These are phyloP conservation scores for Melaleuca alternifolia DNA, from an alignment of 345 rosid species.

Conservation along the genomic window DNA sequence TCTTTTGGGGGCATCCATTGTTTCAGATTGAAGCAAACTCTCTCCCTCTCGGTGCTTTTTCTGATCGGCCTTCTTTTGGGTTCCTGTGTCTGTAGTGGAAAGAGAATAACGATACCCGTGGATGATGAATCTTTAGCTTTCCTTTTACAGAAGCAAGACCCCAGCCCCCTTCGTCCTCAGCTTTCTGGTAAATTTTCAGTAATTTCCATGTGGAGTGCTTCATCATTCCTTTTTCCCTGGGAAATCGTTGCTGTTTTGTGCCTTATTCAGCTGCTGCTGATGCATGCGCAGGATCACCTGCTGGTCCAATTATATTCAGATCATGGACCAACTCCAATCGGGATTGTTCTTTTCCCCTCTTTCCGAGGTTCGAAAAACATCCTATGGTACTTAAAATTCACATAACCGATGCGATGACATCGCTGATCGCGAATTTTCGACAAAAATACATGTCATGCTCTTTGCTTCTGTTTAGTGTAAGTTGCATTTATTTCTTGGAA, in stretches of 20 bases:
- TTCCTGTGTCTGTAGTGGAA: slow-evolving; percentile 23
- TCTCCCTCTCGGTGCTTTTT: not conserved
- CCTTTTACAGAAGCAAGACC: slow-evolving; percentile 41
- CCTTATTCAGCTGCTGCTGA: not conserved
- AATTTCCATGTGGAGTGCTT: not conserved
- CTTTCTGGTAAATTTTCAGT: not conserved
- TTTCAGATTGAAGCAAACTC: slow-evolving; percentile 70
- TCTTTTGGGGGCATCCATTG: slow-evolving; percentile 63
- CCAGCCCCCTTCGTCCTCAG: not conserved
- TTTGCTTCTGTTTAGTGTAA: not conserved
- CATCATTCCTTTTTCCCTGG: not conserved
- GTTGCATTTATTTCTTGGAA: not conserved
- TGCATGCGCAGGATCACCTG: not conserved
- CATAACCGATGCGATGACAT: not conserved
- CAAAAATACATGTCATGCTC: not conserved
- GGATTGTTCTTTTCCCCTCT: not conserved
- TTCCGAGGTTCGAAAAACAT: not conserved
- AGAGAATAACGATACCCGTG: slow-evolving; percentile 2
- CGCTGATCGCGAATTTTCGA: not conserved
- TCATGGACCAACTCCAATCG: not conserved
- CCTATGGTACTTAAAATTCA: not conserved
- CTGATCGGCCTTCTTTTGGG: not conserved
- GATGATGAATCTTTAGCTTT: slow-evolving; percentile 26
- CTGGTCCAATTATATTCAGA: not conserved
- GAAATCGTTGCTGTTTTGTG: not conserved